Evolutionary conservation across 805 yeast species (phyloP).

Genomic region (Priceomyces medius): DNA sequence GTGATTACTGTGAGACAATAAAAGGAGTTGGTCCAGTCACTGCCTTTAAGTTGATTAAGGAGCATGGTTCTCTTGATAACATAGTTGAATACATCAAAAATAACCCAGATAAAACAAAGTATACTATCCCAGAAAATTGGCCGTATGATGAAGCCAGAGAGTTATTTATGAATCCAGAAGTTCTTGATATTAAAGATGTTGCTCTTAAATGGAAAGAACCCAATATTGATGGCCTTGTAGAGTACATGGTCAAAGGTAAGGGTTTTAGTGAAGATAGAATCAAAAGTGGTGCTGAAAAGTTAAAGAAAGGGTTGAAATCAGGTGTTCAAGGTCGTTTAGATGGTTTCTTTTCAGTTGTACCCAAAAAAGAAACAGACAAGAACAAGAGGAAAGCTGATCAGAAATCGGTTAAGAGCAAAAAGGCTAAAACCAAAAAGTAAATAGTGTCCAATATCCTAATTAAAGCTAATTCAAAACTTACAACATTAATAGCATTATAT

Average conservation of each 20-base stretch:
- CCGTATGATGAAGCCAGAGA: slow-evolving; percentile 86
- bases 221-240: slow-evolving; percentile 75
- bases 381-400: slow-evolving; percentile 33
- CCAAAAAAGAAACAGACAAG: slow-evolving; percentile 38
- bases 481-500: not conserved
- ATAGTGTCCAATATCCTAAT: not conserved
- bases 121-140: slow-evolving; percentile 92
- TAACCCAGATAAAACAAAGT: slow-evolving; percentile 57
- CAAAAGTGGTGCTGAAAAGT: slow-evolving; percentile 78
- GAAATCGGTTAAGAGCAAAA: slow-evolving; percentile 26
- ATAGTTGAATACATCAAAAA: slow-evolving; percentile 64
- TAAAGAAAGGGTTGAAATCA: slow-evolving; percentile 77
- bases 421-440: slow-evolving; percentile 21
- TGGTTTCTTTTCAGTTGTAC: slow-evolving; percentile 77
- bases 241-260: slow-evolving; percentile 80
- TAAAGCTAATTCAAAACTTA: not conserved
- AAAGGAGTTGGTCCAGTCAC: slow-evolving; percentile 96
- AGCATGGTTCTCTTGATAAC: slow-evolving; percentile 77
- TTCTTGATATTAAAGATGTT: slow-evolving; percentile 57
- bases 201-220: slow-evolving; percentile 87
- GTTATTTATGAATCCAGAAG: slow-evolving; percentile 81
- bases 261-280: slow-evolving; percentile 94
- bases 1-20: slow-evolving; percentile 96
- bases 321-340: slow-evolving; percentile 92
- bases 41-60: slow-evolving; percentile 83